A percentile compares a stretch with the other conserved stretches of the same genome.
Evolutionary conservation across 2,329 filamentous ascomycete species (phyloP).

Genomic region (Fusarium camptoceras): DNA sequence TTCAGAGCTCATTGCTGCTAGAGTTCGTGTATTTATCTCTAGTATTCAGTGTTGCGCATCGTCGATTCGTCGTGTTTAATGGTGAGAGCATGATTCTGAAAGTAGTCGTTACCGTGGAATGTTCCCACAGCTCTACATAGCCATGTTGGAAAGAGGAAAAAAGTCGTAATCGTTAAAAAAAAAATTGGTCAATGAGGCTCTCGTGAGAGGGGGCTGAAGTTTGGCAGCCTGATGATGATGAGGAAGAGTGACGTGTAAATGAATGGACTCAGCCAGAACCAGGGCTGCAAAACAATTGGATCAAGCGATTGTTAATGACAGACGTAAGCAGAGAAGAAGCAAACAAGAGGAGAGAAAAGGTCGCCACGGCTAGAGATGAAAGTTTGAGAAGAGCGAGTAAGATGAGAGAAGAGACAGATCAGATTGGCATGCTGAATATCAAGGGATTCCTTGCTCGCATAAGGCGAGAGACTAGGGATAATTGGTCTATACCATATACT

Average conservation of each 20-base stretch:
- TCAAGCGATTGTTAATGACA: constrained; percentile 16
- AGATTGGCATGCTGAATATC: constrained; percentile 28
- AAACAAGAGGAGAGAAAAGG: constrained; percentile 22
- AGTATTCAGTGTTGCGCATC: constrained; percentile 27
- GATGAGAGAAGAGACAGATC: constrained; percentile 23
- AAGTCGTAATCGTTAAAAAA: constrained; percentile 6
- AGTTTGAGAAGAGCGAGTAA: background rate
- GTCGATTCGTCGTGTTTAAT: constrained; percentile 20
- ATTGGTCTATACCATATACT: background rate
- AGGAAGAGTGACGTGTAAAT: constrained; percentile 17
- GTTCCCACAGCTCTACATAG: constrained; percentile 21
- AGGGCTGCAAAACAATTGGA: constrained; percentile 32
- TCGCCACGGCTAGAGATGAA: background rate
- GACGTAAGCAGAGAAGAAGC: constrained; percentile 30
- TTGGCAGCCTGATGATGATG: constrained; percentile 7
- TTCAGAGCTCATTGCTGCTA: constrained; percentile 39
- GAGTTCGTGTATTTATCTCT: constrained; percentile 16
- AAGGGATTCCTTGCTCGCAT: constrained; percentile 38
- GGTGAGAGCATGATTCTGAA: constrained; percentile 31
- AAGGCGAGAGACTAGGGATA: constrained; percentile 15
- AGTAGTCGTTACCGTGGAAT: constrained; percentile 16
- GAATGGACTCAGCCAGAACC: constrained; percentile 40
- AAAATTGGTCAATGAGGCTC: background rate
- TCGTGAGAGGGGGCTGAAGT: constrained; percentile 5
- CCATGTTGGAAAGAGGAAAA: constrained; percentile 12